Base-by-base conservation (phyloP, 306 rosid genomes). In the Malus asiatica region DNA sequence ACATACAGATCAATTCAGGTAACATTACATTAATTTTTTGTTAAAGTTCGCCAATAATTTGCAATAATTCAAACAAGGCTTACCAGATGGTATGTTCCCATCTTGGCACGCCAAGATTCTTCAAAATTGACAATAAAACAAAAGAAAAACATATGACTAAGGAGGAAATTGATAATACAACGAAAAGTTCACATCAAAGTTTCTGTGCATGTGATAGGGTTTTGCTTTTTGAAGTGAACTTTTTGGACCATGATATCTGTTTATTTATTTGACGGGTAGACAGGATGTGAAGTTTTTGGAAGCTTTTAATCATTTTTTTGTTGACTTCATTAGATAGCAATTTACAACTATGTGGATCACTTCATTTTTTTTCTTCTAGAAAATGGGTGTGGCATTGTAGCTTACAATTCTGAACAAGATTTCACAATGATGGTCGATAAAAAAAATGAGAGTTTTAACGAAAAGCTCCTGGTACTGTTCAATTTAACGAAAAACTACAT, bases 1-100 rank as follows among this genome's bases (percentile, higher is more conserved):
- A n/a, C 96, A 87, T 60, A 93, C 97, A 73, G 77, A 78, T 30
- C 95, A 93, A 68, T 86, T 93, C 86, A 86, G 96, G 97, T 90
- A 80, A 84, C 8, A 44, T 61, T 53, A 59, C 66, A 62, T 77
- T 27, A 73, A 59, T 63, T 2, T 64, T 20, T 18, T 80, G 32
- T 81, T 62, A 22, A 4, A 11, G 30, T 57, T 48, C 51, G 8
- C n/a, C 18, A 68, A 55, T 60, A 51, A 46, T 74, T 27, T 30
- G 42, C 66, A 61, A 61, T 27, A 30, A 32, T 48, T 48, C 55
- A 74, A 74, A 45, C 77, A 45, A 62, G 77, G 48, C 8, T 74
- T 8, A 62, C 23, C 77, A 74, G 38, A 46, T 12, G 7, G 22
- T 46, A 25, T 38, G 76, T 48, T 16, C 20, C 55, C 55, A 16